Evolutionary conservation across 2,329 filamentous ascomycete species (phyloP).

Genomic region (Coniochaeta prunicola): DNA sequence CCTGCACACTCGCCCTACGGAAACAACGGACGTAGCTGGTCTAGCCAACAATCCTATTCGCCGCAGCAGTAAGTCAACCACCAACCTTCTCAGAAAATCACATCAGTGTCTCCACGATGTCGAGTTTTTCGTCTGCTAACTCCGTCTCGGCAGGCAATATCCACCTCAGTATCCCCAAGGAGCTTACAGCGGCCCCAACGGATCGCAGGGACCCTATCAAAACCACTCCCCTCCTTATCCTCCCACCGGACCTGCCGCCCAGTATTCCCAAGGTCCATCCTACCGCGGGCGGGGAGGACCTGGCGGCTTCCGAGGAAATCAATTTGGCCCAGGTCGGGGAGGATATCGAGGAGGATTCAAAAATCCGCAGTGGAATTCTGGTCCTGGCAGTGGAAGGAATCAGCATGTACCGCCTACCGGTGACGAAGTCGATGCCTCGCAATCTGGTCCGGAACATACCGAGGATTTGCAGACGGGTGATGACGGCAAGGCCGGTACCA

Average conservation of each 20-base stretch:
- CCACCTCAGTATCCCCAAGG: conserved; percentile 52
- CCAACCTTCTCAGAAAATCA: not conserved
- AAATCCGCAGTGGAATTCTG: conserved; percentile 65
- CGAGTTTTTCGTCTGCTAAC: conserved; percentile 14
- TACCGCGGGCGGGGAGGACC: conserved; percentile 39
- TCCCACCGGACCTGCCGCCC: conserved; percentile 49
- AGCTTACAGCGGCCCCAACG: conserved; percentile 43
- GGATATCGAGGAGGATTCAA: conserved; percentile 52
- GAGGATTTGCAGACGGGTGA: conserved; percentile 17
- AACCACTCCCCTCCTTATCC: conserved; percentile 45
- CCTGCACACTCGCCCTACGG: conserved; percentile 31
- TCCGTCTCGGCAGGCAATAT: conserved; percentile 45
- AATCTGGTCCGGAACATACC: conserved; percentile 11
- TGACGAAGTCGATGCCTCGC: conserved; percentile 22
- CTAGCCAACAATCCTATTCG: conserved; percentile 26
- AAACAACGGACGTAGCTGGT: conserved; percentile 30
- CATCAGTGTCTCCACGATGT: not conserved
- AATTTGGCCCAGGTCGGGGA: conserved; percentile 43
- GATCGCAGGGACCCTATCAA: conserved; percentile 46
- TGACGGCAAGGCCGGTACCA: conserved; percentile 35
- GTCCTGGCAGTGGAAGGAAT: conserved; percentile 28
- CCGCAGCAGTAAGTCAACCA: conserved; percentile 31
- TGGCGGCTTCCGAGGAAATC: conserved; percentile 53
- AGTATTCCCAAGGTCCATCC: conserved; percentile 35
- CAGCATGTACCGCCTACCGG: conserved; percentile 18